phyloP scores from a whole-genome alignment of 2,329 filamentous ascomycete genomes.

The Celoporthe dispersa region DNA sequence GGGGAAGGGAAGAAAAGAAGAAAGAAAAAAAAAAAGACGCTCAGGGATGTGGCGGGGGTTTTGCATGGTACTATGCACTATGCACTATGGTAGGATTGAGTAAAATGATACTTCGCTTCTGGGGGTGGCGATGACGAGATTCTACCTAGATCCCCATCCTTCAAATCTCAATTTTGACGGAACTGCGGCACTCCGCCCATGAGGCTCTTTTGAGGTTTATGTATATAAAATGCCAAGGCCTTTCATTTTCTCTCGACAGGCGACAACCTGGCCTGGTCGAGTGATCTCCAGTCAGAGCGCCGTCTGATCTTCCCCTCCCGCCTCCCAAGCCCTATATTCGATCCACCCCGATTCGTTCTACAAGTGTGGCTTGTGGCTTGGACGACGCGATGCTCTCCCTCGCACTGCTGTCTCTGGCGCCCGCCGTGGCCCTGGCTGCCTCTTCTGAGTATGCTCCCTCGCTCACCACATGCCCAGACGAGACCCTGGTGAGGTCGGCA shows the following conservation, averaged over 20 bases:
- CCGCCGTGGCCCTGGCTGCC: constrained; percentile 20
- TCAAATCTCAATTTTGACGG: constrained; percentile 4
- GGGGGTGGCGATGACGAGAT: background rate
- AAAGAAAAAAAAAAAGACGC: background rate
- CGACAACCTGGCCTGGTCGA: background rate
- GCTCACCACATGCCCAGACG: constrained; percentile 14
- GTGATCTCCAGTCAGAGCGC: background rate
- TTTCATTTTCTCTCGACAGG: background rate
- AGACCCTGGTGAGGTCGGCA: constrained; percentile 24
- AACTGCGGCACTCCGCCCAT: background rate
- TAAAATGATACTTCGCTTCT: background rate
- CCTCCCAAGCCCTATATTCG: no score
- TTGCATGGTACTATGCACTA: background rate
- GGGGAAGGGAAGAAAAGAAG: background rate
- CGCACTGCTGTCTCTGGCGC: constrained; percentile 15
- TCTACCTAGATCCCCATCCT: background rate
- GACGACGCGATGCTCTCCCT: constrained; percentile 13
- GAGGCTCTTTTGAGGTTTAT: background rate
- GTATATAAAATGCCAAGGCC: background rate
- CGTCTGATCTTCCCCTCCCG: background rate
- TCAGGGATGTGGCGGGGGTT: background rate
- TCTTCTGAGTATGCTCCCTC: constrained; percentile 13
- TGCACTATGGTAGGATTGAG: background rate
- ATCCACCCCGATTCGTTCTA: background rate
- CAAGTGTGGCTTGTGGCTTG: background rate